Conservation (phyloP, 495 filamentous ascomycete genomes). For the Talaromyces adpressus region DNA sequence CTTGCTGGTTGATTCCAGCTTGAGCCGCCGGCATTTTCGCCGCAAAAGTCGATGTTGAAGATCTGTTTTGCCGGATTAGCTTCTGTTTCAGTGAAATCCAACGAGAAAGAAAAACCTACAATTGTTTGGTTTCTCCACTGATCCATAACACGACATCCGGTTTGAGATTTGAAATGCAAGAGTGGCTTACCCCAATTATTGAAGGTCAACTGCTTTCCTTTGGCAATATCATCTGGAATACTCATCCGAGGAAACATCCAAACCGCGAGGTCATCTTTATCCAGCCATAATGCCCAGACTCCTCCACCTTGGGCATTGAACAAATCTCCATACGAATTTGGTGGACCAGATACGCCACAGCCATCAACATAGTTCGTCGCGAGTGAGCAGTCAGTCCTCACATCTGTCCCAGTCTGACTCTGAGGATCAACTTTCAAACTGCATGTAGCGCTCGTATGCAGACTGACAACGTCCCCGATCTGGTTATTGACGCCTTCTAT, state of each 20-base stretch:
- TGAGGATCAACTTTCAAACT: not conserved
- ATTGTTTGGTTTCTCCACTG: constrained; percentile 5
- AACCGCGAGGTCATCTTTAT: not conserved
- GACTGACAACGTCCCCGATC: not conserved
- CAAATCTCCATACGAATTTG: constrained; percentile 1
- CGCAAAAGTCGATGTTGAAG: constrained; percentile 6
- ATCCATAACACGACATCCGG: not conserved
- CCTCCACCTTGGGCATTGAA: constrained; percentile 7
- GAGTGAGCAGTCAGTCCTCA: constrained; percentile 6
- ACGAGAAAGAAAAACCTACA: not conserved
- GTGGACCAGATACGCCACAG: not conserved
- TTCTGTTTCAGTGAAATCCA: not conserved
- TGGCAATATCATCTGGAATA: not conserved
- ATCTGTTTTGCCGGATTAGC: not conserved
- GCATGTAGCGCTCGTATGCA: constrained; percentile 2
- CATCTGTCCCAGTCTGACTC: not conserved
- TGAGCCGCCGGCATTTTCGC: constrained; percentile 1
- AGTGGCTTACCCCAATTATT: constrained; percentile 2
- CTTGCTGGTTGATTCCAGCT: not conserved
- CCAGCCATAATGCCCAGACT: not conserved
- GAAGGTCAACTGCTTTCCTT: not conserved
- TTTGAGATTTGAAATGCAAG: not conserved
- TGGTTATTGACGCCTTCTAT: constrained; percentile 5
- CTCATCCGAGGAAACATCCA: constrained; percentile 4
- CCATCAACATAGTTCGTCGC: constrained; percentile 1